Evolutionary conservation across 2,329 filamentous ascomycete genomes (phyloP).

Genomic region (Pleoardoris graminearum): DNA sequence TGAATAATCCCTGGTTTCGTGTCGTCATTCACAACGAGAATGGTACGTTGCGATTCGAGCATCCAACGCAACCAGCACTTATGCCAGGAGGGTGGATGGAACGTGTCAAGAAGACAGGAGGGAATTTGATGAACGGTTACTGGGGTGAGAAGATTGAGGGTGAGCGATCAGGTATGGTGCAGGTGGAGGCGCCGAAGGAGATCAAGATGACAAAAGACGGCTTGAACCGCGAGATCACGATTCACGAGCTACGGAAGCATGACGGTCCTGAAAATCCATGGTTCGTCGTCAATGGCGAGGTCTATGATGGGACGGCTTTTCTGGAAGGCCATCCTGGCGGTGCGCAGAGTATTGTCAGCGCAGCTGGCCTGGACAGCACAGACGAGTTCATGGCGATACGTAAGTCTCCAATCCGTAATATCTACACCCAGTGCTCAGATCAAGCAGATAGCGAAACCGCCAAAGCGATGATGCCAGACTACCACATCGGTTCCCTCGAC

Average conservation of each 20-base stretch:
- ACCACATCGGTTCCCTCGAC: conserved; percentile 81
- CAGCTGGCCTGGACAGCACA: conserved; percentile 78
- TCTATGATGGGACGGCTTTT: conserved; percentile 84
- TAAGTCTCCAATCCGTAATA: conserved; percentile 51
- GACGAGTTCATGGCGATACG: conserved; percentile 93
- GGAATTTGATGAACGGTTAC: conserved; percentile 76
- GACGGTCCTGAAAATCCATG: conserved; percentile 69
- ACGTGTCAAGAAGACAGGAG: conserved; percentile 78
- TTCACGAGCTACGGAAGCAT: conserved; percentile 73
- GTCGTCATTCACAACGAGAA: conserved; percentile 73
- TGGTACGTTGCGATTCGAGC: conserved; percentile 73
- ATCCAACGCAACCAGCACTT: conserved; percentile 80
- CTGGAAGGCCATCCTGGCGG: conserved; percentile 84
- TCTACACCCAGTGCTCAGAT: conserved; percentile 28
- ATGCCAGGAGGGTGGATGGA: conserved; percentile 93
- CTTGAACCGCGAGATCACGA: conserved; percentile 64
- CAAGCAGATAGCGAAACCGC: conserved; percentile 81
- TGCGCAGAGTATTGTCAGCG: conserved; percentile 78
- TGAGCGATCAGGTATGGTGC: conserved; percentile 48
- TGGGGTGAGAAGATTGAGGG: conserved; percentile 76
- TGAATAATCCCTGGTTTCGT: conserved; percentile 96
- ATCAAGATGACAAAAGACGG: conserved; percentile 77
- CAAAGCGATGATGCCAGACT: conserved; percentile 83
- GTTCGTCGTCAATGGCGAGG: conserved; percentile 87
- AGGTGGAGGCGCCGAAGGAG: conserved; percentile 60